Conservation (phyloP, 2,329 filamentous ascomycete species). For the Paramyrothecium sp. region DNA sequence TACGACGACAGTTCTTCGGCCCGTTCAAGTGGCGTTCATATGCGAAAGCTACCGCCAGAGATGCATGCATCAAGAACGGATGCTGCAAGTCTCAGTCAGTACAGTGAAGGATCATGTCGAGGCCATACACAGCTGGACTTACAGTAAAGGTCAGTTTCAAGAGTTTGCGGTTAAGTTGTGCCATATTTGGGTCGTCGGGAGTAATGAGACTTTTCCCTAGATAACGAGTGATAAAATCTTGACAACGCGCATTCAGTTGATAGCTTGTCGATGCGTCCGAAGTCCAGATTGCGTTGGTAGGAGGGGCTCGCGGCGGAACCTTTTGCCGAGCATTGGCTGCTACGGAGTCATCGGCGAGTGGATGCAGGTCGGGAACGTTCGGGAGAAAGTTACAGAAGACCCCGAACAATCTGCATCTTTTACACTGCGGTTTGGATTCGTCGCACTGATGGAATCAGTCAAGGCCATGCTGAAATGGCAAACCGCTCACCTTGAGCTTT, state of each 20-base stretch:
- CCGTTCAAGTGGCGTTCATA: constrained; percentile 34
- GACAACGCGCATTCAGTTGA: constrained; percentile 35
- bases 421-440: constrained; percentile 38
- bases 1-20: constrained; percentile 18
- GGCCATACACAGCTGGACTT: constrained; percentile 13
- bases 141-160: constrained; percentile 35
- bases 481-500: constrained; percentile 40
- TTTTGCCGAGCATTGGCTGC: constrained; percentile 19
- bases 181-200: constrained; percentile 34
- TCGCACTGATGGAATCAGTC: constrained; percentile 39
- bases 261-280: constrained; percentile 26
- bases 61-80: constrained; percentile 45
- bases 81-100: constrained; percentile 22
- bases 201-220: constrained; percentile 32
- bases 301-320: constrained; percentile 16
- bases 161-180: constrained; percentile 34
- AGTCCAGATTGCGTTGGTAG: constrained; percentile 32
- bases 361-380: no score
- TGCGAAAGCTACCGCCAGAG: constrained; percentile 37
- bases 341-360: no score
- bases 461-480: not conserved
- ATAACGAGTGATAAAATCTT: constrained; percentile 40
- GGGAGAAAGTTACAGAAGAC: no score
- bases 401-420: no score
- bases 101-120: not conserved